Percentiles rank a stretch among this genome's conserved stretches.
Conservation (phyloP, 2,329 filamentous ascomycete species). For the Purpureocillium takamizusanense region DNA sequence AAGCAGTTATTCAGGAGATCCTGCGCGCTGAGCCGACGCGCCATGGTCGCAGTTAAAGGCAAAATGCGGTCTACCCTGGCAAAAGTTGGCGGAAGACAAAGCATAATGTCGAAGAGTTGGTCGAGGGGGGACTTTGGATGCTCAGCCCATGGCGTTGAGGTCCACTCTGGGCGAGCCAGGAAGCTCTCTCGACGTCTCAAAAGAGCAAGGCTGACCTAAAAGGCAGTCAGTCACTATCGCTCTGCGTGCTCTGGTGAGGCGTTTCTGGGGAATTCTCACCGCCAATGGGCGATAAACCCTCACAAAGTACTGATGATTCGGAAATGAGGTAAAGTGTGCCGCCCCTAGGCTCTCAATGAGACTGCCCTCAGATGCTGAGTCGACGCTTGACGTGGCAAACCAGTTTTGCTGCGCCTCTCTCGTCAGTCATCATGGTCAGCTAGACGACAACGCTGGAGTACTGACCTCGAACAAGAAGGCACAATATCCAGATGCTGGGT, state of each 20-base stretch:
- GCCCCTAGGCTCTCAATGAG: slow-evolving; percentile 34
- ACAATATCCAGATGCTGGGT: slow-evolving; percentile 31
- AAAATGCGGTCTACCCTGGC: slow-evolving; percentile 33
- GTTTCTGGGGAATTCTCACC: slow-evolving; percentile 27
- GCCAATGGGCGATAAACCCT: slow-evolving; percentile 44
- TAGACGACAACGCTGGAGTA: no score
- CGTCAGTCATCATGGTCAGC: background rate
- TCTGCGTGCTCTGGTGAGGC: background rate
- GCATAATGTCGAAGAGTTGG: slow-evolving; percentile 40
- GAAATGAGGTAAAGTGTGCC: slow-evolving; percentile 37
- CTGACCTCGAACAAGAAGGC: slow-evolving; percentile 45
- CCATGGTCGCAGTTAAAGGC: slow-evolving; percentile 26
- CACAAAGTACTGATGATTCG: slow-evolving; percentile 48
- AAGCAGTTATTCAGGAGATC: slow-evolving; percentile 39
- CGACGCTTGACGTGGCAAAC: slow-evolving; percentile 22
- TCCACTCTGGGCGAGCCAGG: slow-evolving; percentile 43
- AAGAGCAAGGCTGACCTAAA: slow-evolving; percentile 36
- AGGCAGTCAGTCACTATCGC: background rate
- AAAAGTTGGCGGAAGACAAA: slow-evolving; percentile 37
- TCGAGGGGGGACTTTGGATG: slow-evolving; percentile 44
- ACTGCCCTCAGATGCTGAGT: slow-evolving; percentile 14
- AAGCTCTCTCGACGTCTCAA: slow-evolving; percentile 41
- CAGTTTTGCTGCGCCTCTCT: slow-evolving; percentile 31
- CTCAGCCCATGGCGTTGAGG: slow-evolving; percentile 38
- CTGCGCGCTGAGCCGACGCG: slow-evolving; percentile 34